These are phyloP conservation scores for Acer campestre DNA, from an alignment of 345 rosid genomes.

Conservation along the genomic window DNA sequence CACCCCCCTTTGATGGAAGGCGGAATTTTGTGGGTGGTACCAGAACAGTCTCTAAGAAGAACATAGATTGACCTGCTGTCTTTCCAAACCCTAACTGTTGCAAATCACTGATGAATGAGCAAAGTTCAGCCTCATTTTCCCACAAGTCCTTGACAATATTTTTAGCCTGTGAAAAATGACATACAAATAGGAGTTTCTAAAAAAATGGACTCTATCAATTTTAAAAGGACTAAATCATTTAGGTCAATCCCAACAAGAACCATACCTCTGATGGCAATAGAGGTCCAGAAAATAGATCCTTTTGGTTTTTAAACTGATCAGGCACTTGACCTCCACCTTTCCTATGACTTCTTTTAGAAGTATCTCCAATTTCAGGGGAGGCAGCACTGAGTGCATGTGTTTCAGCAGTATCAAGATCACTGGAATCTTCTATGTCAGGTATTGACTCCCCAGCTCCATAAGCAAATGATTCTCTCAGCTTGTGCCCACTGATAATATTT, in stretches of 20 bases:
- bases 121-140: conserved; percentile 78
- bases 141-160: conserved; percentile 60
- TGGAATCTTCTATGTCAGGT: conserved; percentile 37
- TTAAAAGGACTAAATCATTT: not conserved
- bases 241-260: conserved; percentile 18
- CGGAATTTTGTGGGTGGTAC: conserved; percentile 93
- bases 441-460: conserved; percentile 34
- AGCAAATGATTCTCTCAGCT: conserved; percentile 34
- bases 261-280: conserved; percentile 79
- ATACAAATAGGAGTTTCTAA: conserved; percentile 17
- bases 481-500: conserved; percentile 51
- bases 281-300: conserved; percentile 36
- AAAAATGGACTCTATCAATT: not conserved
- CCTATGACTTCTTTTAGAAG: conserved; percentile 29
- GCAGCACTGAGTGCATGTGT: conserved; percentile 21
- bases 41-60: conserved; percentile 75
- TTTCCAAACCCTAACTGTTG: conserved; percentile 58
- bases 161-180: conserved; percentile 53
- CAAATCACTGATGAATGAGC: conserved; percentile 76
- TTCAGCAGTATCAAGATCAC: conserved; percentile 26
- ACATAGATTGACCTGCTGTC: conserved; percentile 60
- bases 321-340: conserved; percentile 26
- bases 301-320: conserved; percentile 43
- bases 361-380: conserved; percentile 32
- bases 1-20: conserved; percentile 83